Evolutionary conservation across 306 rosid species (phyloP).

Genomic region (Bauhinia variegata): DNA sequence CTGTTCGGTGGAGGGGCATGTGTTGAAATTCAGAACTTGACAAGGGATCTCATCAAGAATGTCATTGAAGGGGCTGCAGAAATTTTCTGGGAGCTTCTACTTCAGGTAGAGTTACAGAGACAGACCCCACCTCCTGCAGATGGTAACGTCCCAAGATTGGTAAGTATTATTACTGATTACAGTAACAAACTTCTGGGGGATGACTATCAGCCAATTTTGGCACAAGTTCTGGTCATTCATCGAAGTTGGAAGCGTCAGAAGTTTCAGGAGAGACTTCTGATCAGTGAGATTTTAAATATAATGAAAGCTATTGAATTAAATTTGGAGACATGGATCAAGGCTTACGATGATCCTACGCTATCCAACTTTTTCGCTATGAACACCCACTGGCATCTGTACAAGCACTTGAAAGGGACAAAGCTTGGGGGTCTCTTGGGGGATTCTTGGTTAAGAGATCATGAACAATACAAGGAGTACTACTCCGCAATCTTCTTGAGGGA

Average conservation of each 20-base stretch:
- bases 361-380: slow-evolving; percentile 87
- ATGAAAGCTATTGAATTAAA: slow-evolving; percentile 77
- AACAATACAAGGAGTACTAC: slow-evolving; percentile 76
- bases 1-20: slow-evolving; percentile 92
- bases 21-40: slow-evolving; percentile 82
- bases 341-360: slow-evolving; percentile 60
- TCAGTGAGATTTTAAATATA: slow-evolving; percentile 64
- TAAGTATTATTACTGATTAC: slow-evolving; percentile 81
- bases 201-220: slow-evolving; percentile 82
- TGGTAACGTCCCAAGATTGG: slow-evolving; percentile 80
- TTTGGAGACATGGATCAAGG: slow-evolving; percentile 84
- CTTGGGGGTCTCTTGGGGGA: slow-evolving; percentile 80
- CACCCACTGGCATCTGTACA: slow-evolving; percentile 85
- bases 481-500: slow-evolving; percentile 68
- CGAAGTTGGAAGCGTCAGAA: slow-evolving; percentile 91
- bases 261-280: slow-evolving; percentile 83
- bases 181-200: slow-evolving; percentile 91
- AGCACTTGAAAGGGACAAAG: slow-evolving; percentile 84
- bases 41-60: slow-evolving; percentile 94
- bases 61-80: slow-evolving; percentile 93
- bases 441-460: slow-evolving; percentile 71
- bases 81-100: slow-evolving; percentile 90
- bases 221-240: slow-evolving; percentile 86
- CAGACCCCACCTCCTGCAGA: slow-evolving; percentile 82
- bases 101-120: slow-evolving; percentile 88